These are phyloP conservation scores for Aspergillus diversus DNA, from an alignment of 495 filamentous ascomycete genomes.

Conservation along the genomic window DNA sequence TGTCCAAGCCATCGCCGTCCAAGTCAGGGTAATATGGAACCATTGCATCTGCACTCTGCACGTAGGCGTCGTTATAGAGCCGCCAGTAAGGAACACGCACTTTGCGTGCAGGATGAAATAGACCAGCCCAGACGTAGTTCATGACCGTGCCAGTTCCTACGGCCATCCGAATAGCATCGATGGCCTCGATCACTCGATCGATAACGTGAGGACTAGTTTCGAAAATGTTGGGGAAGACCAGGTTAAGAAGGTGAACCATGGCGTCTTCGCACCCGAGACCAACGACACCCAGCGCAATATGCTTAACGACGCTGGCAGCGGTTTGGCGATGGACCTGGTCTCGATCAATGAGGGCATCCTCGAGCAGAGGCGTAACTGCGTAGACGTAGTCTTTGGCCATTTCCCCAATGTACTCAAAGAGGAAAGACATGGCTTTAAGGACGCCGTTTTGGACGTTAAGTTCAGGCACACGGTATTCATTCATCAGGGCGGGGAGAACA, in stretches of 20 bases:
- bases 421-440: constrained; percentile 93
- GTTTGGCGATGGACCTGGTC: constrained; percentile 99
- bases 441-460: constrained; percentile 99
- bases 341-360: constrained; percentile 96
- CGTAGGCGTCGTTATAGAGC: constrained; percentile 96
- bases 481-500: constrained; percentile 98
- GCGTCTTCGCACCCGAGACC: constrained; percentile 98
- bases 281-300: constrained; percentile 93
- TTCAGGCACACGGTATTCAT: constrained; percentile 98
- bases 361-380: constrained; percentile 93
- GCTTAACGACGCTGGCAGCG: constrained; percentile 93
- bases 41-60: constrained; percentile 89
- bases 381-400: constrained; percentile 99
- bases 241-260: constrained; percentile 95
- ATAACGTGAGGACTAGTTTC: constrained; percentile 99
- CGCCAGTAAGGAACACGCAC: constrained; percentile 93
- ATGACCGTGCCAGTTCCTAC: constrained; percentile 88
- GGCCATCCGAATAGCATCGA: constrained; percentile 94
- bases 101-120: constrained; percentile 96
- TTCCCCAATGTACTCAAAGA: constrained; percentile 99
- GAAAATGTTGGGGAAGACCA: constrained; percentile 96
- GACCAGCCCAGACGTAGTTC: constrained; percentile 96
- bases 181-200: constrained; percentile 93
- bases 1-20: constrained; percentile 71
- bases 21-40: constrained; percentile 92